phyloP scores from a whole-genome alignment of 805 yeast species.

The Myxozyma neglecta region DNA sequence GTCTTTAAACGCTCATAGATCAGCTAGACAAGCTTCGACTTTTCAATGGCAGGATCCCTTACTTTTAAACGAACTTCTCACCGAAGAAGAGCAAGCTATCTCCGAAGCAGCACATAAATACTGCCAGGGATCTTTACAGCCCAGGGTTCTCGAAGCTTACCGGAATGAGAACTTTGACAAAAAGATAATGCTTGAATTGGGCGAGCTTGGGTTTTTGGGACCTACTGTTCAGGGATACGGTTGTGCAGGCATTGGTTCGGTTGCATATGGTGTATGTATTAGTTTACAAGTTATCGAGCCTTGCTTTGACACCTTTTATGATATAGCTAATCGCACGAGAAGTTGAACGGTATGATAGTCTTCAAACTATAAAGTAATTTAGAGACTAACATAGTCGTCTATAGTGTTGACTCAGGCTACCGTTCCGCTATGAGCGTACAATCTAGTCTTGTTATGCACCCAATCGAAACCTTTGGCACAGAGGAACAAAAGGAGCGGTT shows the following conservation, averaged over 20 bases:
- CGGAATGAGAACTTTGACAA: constrained; percentile 44
- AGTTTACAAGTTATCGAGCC: neutral
- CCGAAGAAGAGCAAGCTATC: constrained; percentile 45
- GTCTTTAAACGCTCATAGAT: neutral
- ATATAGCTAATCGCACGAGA: constrained; percentile 44
- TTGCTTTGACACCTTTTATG: neutral
- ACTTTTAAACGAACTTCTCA: constrained; percentile 38
- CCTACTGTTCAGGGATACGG: constrained; percentile 47
- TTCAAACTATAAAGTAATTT: neutral
- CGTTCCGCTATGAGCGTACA: constrained; percentile 49
- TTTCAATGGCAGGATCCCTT: constrained; percentile 46
- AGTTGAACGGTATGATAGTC: constrained; percentile 38
- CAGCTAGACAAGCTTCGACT: constrained; percentile 13
- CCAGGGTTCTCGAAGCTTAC: constrained; percentile 44
- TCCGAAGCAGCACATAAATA: constrained; percentile 43
- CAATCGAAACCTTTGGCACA: constrained; percentile 45
- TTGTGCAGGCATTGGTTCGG: constrained; percentile 46
- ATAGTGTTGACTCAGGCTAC: constrained; percentile 47
- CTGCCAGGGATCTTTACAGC: constrained; percentile 43
- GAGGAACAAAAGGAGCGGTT: constrained; percentile 46
- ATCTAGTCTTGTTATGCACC: constrained; percentile 49
- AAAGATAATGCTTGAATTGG: constrained; percentile 44
- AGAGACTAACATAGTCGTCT: neutral
- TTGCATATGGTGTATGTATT: constrained; percentile 43
- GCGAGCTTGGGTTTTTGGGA: constrained; percentile 47